Evolutionary conservation across 192 early-diverging fungal genomes (phyloP).

Genomic region (Haplosporangium gracile): DNA sequence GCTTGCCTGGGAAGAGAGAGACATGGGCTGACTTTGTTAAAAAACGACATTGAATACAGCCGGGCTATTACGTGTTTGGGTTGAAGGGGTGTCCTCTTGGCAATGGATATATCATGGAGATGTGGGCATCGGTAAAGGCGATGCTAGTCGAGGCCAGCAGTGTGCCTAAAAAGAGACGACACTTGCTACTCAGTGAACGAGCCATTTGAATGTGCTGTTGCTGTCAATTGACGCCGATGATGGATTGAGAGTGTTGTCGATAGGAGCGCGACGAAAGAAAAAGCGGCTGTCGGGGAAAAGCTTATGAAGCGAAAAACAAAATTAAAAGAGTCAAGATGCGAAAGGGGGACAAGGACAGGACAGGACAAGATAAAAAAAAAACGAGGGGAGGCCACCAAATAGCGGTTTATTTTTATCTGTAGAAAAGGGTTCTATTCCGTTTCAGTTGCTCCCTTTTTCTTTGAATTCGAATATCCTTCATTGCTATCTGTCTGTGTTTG

Average conservation of each 20-base stretch:
- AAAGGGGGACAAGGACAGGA: too few species aligned
- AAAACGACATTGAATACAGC: background rate
- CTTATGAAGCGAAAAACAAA: background rate
- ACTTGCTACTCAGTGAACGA: background rate
- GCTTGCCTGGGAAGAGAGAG: too few species aligned
- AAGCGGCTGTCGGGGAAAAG: background rate
- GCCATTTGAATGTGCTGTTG: background rate
- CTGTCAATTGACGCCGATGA: background rate
- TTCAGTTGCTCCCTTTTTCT: too few species aligned
- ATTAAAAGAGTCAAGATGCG: background rate
- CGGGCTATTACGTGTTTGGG: slow-evolving; percentile 37
- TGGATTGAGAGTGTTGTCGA: background rate
- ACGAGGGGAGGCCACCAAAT: too few species aligned
- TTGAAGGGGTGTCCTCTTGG: slow-evolving; percentile 51
- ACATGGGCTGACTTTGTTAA: background rate
- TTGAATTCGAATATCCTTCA: background rate
- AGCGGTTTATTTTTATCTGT: background rate
- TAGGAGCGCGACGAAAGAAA: background rate
- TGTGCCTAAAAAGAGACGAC: background rate
- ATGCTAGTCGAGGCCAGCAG: background rate
- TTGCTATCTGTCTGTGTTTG: too few species aligned
- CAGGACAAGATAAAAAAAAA: too few species aligned
- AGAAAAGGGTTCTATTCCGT: too few species aligned
- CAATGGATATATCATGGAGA: slow-evolving; percentile 50
- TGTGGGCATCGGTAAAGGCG: slow-evolving; percentile 28